Evolutionary conservation across 805 yeast genomes (phyloP), one percentile per base, ranked within the genome.

Genomic region (Hanseniaspora singularis): DNA sequence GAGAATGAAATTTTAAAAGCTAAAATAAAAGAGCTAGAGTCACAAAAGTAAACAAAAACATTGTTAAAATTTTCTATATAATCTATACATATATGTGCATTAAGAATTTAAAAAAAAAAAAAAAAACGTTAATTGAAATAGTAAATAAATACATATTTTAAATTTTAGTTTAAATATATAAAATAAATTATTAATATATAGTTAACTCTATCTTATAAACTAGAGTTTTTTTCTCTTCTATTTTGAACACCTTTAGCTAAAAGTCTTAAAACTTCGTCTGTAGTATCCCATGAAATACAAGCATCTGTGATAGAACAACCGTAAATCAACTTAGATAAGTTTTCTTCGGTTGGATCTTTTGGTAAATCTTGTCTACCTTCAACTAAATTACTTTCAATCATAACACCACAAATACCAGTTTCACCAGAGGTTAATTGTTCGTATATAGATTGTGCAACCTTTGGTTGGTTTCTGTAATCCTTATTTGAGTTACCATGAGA

Each of bases 251-350:
- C 94, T 41, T 69, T 74, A 37, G 96, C 82, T 56, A 92, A 74
- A 52, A 77, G 77, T 38, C 70, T 73, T 61, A 92, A 77, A 75
- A 89, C 88, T 3, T 64, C 70, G 50, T 75, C 92, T 46, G 98
- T 92, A 49, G 83, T 72, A 52, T 85, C 94, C 86, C 94, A 87
- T 51, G 81, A 72, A 48, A 92, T 94, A 72, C 98, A 92, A 24
- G 92, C 95, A 65, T 92, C 98, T 51, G 98, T 92, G 64, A 92
- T 87, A 51, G 95, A 82, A 53, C 88, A 94, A 65, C 98, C 98
- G 71, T 88, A 85, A 62, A 82, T 77, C 62, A 87, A 70, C 48
- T 76, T 76, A 9, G 68, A 68, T 46, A 63, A 57, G 40, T 77
- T 78, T 51, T 68, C 70, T 12, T 30, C 37, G 12, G 42, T 42